These are phyloP conservation scores for Oidium heveae DNA, from an alignment of 2,329 filamentous ascomycete genomes.

Conservation along the genomic window DNA sequence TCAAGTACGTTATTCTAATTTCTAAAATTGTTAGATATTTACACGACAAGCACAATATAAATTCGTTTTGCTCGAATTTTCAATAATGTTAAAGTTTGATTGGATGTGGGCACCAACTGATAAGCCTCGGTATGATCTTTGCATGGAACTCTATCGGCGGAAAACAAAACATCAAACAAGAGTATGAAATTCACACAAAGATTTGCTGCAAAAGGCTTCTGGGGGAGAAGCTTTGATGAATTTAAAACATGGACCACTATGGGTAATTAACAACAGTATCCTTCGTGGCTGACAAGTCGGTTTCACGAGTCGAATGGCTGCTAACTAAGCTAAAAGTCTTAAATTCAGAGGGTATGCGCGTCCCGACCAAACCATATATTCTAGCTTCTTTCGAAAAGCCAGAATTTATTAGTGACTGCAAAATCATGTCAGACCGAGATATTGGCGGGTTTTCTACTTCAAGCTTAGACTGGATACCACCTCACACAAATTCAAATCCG, in stretches of 20 bases:
- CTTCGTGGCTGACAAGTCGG: not conserved
- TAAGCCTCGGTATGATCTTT: too few species aligned
- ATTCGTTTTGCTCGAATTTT: too few species aligned
- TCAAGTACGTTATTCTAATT: too few species aligned
- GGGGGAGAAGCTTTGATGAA: constrained; percentile 32
- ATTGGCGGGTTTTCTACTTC: constrained; percentile 69
- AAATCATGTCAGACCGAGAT: constrained; percentile 65
- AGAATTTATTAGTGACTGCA: constrained; percentile 26
- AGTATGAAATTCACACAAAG: constrained; percentile 23
- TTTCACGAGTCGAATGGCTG: not conserved
- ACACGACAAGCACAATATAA: too few species aligned
- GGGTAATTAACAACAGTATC: constrained; percentile 17
- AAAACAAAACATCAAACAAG: too few species aligned
- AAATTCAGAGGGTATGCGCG: constrained; percentile 42
- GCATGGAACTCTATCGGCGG: too few species aligned
- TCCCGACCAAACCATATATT: constrained; percentile 34
- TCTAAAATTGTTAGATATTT: too few species aligned
- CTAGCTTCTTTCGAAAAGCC: constrained; percentile 36
- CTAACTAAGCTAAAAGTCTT: constrained; percentile 23
- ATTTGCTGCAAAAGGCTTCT: constrained; percentile 25
- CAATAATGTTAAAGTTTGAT: too few species aligned
- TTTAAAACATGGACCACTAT: constrained; percentile 29
- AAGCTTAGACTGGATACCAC: constrained; percentile 28
- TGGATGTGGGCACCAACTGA: not conserved
- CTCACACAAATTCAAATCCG: constrained; percentile 4